Conservation (phyloP, 225 moss, liverwort and hornwort genomes). For the Takakia lepidozioides region DNA sequence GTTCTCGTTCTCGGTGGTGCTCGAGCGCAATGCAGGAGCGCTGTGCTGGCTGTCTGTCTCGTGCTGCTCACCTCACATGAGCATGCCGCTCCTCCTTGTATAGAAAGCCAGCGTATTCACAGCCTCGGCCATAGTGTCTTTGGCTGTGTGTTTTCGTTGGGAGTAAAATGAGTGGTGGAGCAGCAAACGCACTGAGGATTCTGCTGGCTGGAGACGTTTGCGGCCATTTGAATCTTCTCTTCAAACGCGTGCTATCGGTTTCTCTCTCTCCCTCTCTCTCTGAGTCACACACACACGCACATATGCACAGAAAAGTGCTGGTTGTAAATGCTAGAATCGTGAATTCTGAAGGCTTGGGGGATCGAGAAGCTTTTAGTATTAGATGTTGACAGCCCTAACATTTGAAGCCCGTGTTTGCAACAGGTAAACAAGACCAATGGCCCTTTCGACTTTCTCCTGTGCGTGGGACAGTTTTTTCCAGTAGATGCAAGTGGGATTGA, state of each 20-base stretch:
- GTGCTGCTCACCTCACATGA: no score
- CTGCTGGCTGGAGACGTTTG: slow-evolving; percentile 49
- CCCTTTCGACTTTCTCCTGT: slow-evolving; percentile 74
- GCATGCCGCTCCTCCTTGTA: no score
- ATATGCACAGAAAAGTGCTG: not conserved
- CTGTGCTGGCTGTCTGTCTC: no score
- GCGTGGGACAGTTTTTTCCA: slow-evolving; percentile 94
- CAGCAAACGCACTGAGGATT: slow-evolving; percentile 24
- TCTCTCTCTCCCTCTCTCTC: not conserved
- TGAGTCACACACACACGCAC: not conserved
- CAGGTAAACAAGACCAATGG: slow-evolving; percentile 91
- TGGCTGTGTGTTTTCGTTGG: no score
- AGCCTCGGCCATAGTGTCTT: no score
- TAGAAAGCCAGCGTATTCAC: no score
- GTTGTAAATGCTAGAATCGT: not conserved
- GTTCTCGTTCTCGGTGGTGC: no score
- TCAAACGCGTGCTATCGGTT: slow-evolving; percentile 44
- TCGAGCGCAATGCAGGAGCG: no score
- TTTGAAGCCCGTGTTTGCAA: not conserved
- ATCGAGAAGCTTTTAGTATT: not conserved
- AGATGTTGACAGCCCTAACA: no score
- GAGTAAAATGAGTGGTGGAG: slow-evolving; percentile 20
- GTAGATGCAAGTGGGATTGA: slow-evolving; percentile 31
- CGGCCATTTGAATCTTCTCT: slow-evolving; percentile 34
- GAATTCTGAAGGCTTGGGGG: not conserved